A percentile compares a stretch with the other conserved stretches of the same genome.
Evolutionary conservation across 305 asterid genomes (phyloP).

Genomic region (Plantago coronopus): DNA sequence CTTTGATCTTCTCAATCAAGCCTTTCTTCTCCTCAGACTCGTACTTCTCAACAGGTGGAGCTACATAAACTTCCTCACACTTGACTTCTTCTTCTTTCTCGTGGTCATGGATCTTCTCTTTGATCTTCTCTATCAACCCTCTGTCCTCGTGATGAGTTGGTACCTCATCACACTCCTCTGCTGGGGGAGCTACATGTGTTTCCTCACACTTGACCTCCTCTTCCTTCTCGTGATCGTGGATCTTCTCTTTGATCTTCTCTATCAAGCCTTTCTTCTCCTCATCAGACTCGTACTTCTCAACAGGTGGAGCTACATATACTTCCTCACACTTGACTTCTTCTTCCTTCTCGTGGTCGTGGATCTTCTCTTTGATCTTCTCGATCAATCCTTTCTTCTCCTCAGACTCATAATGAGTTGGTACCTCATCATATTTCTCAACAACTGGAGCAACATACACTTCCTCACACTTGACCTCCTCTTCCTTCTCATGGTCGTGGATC

Average conservation of each 20-base stretch:
- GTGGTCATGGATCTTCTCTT: conserved; percentile 42
- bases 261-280: conserved; percentile 44
- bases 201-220: no score
- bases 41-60: no score
- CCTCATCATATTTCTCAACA: no score
- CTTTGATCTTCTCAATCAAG: conserved; percentile 44
- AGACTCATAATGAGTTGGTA: neutral
- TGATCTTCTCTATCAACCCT: conserved; percentile 42
- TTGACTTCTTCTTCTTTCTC: conserved; percentile 28
- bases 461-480: no score
- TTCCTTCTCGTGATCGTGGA: no score
- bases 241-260: conserved; percentile 44
- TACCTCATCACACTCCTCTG: neutral
- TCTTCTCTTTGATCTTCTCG: conserved; percentile 44
- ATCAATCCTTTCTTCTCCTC: conserved; percentile 38
- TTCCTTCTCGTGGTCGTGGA: conserved; percentile 38
- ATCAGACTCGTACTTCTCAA: conserved; percentile 10
- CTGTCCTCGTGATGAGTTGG: conserved; percentile 18
- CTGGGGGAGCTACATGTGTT: no score
- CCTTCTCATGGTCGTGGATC: conserved; percentile 40
- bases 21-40: conserved; percentile 44
- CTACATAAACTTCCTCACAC: neutral
- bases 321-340: conserved; percentile 27
- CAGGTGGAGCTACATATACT: neutral
- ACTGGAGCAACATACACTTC: neutral